Base-by-base conservation (phyloP, 2,329 filamentous ascomycete species). In the Pestalotiopsis sp. region DNA sequence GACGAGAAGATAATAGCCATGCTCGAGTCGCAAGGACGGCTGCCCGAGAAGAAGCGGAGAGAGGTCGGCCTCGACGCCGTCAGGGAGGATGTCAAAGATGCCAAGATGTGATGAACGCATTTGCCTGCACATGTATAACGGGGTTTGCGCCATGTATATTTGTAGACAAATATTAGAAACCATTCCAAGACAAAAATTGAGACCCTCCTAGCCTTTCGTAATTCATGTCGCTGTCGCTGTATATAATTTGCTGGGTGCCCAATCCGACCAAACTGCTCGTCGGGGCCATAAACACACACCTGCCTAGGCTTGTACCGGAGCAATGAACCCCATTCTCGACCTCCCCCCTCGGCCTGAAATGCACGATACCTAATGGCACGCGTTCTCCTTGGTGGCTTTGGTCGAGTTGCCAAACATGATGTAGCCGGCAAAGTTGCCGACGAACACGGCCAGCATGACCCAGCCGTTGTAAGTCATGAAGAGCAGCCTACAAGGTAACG, bases 391-490 rank as follows among this genome's bases (percentile, higher is more conserved):
- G 36, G 91, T 91, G 7, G 91, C 88, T 66, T 90, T 87, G 1
- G 90, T 90, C 66, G 86, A 84, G 68, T 89, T 87, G 17, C 93
- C 92, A 82, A 98, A 99, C 59, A 92, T 75, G 70, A 97, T 78
- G 78, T 97, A 98, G 58, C 96, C 96, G 59, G 97, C 80, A 73
- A 97, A 97, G 0, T 95, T 95, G 17, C 96, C 96, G 11, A 97
- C 84, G 0, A 92, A 92, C 17, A 98, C 95, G 3, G 95, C 89
- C 73, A 97, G 82, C 96, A 99, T 99, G 74, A 99, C 91, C 91
- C 93, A 97, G 68, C 96, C 96, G 77, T 99, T 99, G 83, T 99
- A 99, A n/a, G 96, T 99, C 96, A 99, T 99, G 82, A 99, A 99
- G 25, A 99, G 83, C 70, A 99, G 86, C 96, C 95, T 98, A 20